A percentile compares a stretch with the other conserved stretches of the same genome.
Conservation (phyloP, 228 moss, liverwort and hornwort genomes). For the Sphagnum fallax region DNA sequence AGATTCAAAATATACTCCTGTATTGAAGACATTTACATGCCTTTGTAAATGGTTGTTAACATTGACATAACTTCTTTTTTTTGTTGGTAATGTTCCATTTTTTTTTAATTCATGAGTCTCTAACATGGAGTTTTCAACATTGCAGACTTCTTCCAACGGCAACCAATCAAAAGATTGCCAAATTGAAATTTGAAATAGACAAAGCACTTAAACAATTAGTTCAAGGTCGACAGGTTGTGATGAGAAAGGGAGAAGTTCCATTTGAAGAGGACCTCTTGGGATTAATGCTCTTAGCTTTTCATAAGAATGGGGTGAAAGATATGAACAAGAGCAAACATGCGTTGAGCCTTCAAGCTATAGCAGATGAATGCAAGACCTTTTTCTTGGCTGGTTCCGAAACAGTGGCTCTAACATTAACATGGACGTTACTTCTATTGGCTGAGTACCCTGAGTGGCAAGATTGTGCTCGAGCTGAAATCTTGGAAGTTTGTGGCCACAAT, state of each 20-base stretch:
- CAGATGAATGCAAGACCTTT: conserved; percentile 24
- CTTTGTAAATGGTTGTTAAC: conserved; percentile 13
- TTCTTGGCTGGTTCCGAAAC: conserved; percentile 28
- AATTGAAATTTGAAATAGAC: conserved; percentile 5
- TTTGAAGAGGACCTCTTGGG: conserved; percentile 15
- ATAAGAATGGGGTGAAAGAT: conserved; percentile 5
- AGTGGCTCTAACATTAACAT: conserved; percentile 14
- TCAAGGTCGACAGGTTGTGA: neutral
- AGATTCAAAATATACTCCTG: no score
- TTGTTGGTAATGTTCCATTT: neutral
- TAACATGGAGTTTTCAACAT: neutral
- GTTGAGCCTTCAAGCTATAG: conserved; percentile 5
- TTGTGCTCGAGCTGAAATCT: conserved; percentile 2
- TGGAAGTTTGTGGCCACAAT: conserved; percentile 9
- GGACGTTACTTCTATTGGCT: conserved; percentile 20
- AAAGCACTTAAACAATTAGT: conserved; percentile 4
- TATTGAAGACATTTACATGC: conserved; percentile 10
- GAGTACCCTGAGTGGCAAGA: conserved; percentile 18
- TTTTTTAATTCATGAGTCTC: neutral
- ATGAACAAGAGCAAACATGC: neutral
- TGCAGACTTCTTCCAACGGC: conserved; percentile 20
- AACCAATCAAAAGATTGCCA: conserved; percentile 4
- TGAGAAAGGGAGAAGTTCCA: neutral
- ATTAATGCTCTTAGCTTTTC: conserved; percentile 12
- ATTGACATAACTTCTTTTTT: neutral